Evolutionary conservation across 352 stramenopile species (phyloP), one percentile per base, ranked within the genome.

Genomic region (Phytopythium oedochilum): DNA sequence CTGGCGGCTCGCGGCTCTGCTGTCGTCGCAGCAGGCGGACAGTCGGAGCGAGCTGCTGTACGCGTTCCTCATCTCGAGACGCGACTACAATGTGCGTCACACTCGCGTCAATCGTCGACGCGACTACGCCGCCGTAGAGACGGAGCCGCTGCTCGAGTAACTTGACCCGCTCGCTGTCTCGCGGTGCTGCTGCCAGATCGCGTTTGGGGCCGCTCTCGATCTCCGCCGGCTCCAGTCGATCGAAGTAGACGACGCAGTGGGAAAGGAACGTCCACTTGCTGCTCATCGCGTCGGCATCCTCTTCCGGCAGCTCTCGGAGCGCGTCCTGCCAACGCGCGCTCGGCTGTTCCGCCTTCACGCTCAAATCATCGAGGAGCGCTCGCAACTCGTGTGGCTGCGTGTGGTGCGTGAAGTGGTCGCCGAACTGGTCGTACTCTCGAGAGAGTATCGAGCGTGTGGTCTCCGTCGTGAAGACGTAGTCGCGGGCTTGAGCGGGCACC

Each of bases 391-490:
- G 65, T 3, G 68, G 58, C 28, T 40, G 71, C 17, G 83, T 55
- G 34, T 74, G 57, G 10, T 89, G 76, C 10, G 80, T 92, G 49
- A 77, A 92, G 59, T 91, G 76, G 46, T 94, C 85, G 22, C 82
- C 82, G 34, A 75, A 92, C 10, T 49, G 47, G 45, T 92, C 82
- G 57, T 87, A 92, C 52, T 89, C 74, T 34, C 88, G 85, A 5
- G 75, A 75, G 0, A 94, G 60, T 29, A 75, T 31, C 26, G 61
- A 57, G 51, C 70, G 67, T 32, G 75, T 90, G n/a, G 45, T 39
- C 10, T 75, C 72, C 5, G 75, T 92, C n/a, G 83, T 67, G 35
- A 87, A 92, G 20, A 94, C 66, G 45, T 89, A 89, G 61, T 89
- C 83, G 2, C 68, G 59, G 18, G 74, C 78, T 28, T 81, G 86